Percentiles rank a stretch among this genome's conserved stretches.
phyloP scores from a whole-genome alignment of 306 rosid species.

The Rosa chinensis region DNA sequence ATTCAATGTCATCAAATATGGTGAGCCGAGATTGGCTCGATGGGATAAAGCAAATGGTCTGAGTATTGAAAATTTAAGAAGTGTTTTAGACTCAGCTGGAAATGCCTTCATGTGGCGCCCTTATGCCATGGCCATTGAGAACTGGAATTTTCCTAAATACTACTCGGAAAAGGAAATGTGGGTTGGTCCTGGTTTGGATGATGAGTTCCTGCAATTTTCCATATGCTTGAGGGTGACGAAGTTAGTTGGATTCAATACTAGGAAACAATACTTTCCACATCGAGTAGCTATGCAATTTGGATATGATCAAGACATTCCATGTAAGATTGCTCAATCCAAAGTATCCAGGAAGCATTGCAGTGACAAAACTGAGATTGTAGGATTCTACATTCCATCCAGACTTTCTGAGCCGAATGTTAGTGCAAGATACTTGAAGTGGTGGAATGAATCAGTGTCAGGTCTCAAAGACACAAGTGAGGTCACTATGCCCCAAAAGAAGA shows the following conservation, averaged over 20 bases:
- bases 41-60: constrained; percentile 16
- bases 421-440: background rate
- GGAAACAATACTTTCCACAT: constrained; percentile 49
- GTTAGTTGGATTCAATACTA: constrained; percentile 41
- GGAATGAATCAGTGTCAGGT: background rate
- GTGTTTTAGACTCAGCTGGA: constrained; percentile 11
- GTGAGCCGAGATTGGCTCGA: constrained; percentile 27
- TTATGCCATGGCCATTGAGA: constrained; percentile 9
- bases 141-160: constrained; percentile 17
- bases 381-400: background rate
- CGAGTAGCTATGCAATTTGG: constrained; percentile 64
- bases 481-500: background rate
- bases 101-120: constrained; percentile 25
- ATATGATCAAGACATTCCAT: constrained; percentile 59
- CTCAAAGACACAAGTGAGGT: background rate
- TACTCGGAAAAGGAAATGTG: constrained; percentile 34
- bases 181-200: constrained; percentile 27
- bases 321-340: constrained; percentile 1
- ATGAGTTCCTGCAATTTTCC: constrained; percentile 20
- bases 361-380: background rate
- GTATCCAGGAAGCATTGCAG: background rate
- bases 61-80: background rate
- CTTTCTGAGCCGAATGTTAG: background rate
- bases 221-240: constrained; percentile 39
- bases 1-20: background rate